Evolutionary conservation across 2,329 filamentous ascomycete species (phyloP).

Genomic region (Microascus cirrosus): DNA sequence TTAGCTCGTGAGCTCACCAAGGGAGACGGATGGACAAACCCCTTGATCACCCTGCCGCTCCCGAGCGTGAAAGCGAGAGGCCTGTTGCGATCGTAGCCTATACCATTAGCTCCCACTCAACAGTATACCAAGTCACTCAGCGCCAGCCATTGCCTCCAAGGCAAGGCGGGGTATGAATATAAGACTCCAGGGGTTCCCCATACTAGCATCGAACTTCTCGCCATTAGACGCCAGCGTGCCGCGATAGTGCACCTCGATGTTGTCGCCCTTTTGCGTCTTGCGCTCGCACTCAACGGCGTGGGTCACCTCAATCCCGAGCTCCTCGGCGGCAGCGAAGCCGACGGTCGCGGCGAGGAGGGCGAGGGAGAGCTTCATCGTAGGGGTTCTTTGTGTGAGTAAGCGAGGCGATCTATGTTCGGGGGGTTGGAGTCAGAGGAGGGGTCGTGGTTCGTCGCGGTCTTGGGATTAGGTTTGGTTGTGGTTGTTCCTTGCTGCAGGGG

Average conservation of each 20-base stretch:
- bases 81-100: constrained; percentile 60
- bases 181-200: neutral
- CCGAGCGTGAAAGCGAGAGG: constrained; percentile 78
- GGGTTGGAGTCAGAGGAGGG: neutral
- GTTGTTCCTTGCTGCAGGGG: neutral
- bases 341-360: constrained; percentile 39
- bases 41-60: constrained; percentile 75
- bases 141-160: neutral
- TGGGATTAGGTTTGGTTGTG: neutral
- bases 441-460: neutral
- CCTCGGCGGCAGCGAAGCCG: constrained; percentile 39
- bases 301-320: constrained; percentile 70
- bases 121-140: neutral
- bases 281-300: constrained; percentile 66
- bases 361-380: constrained; percentile 35
- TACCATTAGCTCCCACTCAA: neutral
- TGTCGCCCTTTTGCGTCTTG: constrained; percentile 67
- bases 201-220: constrained; percentile 70
- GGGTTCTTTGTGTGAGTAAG: neutral
- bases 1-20: neutral
- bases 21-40: constrained; percentile 38
- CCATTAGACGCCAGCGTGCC: constrained; percentile 68
- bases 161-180: neutral
- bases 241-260: constrained; percentile 76
- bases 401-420: neutral